A percentile compares a stretch with the other conserved stretches of the same genome.
phyloP scores from a whole-genome alignment of 352 stramenopile genomes.

The Phytophthora podocarpi region DNA sequence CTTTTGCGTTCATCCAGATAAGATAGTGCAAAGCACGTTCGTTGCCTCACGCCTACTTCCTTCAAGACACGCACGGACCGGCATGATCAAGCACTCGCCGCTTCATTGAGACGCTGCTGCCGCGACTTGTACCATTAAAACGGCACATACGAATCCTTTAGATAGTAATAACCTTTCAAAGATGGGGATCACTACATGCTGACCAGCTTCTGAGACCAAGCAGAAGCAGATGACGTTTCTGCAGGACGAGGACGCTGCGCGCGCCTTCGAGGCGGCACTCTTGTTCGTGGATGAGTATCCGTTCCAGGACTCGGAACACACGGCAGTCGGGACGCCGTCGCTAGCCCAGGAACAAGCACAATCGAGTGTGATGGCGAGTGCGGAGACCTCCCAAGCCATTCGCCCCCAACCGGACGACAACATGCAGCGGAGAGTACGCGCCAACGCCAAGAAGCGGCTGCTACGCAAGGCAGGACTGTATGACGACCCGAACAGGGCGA shows the following conservation, averaged over 20 bases:
- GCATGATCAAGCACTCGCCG: no score
- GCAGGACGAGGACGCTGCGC: constrained; percentile 26
- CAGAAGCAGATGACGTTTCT: constrained; percentile 37
- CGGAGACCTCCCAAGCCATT: neutral
- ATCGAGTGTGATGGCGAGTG: constrained; percentile 3
- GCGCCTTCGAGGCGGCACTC: constrained; percentile 36
- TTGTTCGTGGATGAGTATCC: constrained; percentile 37
- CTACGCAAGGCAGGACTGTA: constrained; percentile 32
- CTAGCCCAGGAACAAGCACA: neutral
- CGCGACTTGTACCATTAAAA: no score
- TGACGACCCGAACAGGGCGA: constrained; percentile 42
- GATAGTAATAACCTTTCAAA: no score
- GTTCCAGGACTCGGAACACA: constrained; percentile 14
- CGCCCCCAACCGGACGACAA: constrained; percentile 11
- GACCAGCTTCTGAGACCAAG: no score
- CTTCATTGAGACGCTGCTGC: no score
- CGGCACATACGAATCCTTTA: no score
- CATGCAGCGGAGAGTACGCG: constrained; percentile 10
- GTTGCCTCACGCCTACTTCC: no score
- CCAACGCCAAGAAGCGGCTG: constrained; percentile 31
- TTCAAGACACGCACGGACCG: no score
- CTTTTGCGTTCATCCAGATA: no score
- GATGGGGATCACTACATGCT: no score
- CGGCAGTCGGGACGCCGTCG: neutral
- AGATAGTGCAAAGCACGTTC: no score